These are phyloP conservation scores for Ustilago sp. DNA, from an alignment of 1,284 basidiomycete genomes.

Conservation along the genomic window DNA sequence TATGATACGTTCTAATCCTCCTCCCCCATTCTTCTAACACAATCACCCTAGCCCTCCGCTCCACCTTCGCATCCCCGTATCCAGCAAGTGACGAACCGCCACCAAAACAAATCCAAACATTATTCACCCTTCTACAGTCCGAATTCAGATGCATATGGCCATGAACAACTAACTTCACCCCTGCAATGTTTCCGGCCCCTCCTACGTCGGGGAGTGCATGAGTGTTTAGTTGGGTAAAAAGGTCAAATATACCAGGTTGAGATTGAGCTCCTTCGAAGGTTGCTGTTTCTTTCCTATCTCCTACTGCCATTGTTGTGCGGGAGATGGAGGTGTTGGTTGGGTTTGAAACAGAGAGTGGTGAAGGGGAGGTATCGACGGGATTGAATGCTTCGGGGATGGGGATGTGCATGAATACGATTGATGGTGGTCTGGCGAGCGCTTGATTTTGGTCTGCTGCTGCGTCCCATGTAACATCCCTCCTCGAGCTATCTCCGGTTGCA, in stretches of 20 bases:
- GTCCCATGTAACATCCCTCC: constrained; percentile 29
- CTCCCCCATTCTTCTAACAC: constrained; percentile 79
- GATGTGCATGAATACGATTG: constrained; percentile 66
- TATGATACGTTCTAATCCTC: constrained; percentile 87
- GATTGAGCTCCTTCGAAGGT: constrained; percentile 51
- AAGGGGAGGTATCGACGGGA: constrained; percentile 19
- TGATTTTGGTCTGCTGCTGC: constrained; percentile 28
- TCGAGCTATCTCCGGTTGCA: background rate
- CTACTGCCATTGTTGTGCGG: constrained; percentile 27
- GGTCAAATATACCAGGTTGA: constrained; percentile 62
- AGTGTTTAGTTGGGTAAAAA: constrained; percentile 22
- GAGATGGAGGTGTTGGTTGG: background rate
- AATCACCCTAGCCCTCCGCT: constrained; percentile 51
- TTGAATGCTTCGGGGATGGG: constrained; percentile 66
- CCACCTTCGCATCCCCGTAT: constrained; percentile 44
- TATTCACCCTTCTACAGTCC: constrained; percentile 84
- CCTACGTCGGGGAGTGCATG: no score
- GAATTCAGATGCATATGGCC: constrained; percentile 72
- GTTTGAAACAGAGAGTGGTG: constrained; percentile 1
- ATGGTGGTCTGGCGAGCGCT: constrained; percentile 47
- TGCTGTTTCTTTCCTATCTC: constrained; percentile 48
- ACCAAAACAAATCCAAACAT: constrained; percentile 93
- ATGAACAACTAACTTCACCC: constrained; percentile 50
- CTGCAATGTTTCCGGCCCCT: constrained; percentile 7
- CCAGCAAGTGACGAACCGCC: constrained; percentile 75